Percentiles rank a stretch among this genome's conserved stretches.
Conservation (phyloP, 139 green algal genomes). For the Chlamydomonas schloesseri region DNA sequence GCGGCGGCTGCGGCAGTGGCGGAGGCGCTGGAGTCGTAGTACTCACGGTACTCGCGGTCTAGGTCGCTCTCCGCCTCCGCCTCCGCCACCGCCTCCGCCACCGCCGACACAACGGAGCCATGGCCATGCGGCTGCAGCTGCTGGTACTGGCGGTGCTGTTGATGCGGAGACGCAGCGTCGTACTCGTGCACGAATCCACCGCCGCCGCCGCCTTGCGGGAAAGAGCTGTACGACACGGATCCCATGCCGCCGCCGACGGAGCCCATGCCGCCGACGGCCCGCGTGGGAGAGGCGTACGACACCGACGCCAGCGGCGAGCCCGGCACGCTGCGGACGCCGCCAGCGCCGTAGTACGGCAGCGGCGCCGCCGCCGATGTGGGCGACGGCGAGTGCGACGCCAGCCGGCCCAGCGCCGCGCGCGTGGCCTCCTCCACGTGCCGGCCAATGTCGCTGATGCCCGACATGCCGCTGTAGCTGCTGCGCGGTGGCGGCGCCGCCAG, state of each 20-base stretch:
- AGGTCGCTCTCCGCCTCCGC: background rate
- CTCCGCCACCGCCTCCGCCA: too few relatives aligned
- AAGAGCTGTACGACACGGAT: too few relatives aligned
- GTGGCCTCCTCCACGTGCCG: conserved; percentile 24
- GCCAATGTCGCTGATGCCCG: background rate
- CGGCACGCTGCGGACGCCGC: background rate
- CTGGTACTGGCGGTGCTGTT: background rate
- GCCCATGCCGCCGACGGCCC: too few relatives aligned
- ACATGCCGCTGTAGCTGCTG: background rate
- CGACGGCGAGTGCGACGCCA: background rate
- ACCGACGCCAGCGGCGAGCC: background rate
- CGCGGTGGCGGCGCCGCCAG: background rate
- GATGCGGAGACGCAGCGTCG: background rate
- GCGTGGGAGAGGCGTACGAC: too few relatives aligned
- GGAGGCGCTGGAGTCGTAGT: background rate
- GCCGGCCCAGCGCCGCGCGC: background rate
- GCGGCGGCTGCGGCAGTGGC: too few relatives aligned
- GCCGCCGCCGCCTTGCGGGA: too few relatives aligned
- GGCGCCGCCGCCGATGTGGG: too few relatives aligned
- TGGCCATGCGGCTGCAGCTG: background rate
- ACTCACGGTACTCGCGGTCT: conserved; percentile 11
- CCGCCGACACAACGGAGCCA: background rate
- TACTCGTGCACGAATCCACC: too few relatives aligned
- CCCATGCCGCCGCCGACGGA: too few relatives aligned
- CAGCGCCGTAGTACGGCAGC: background rate